Evolutionary conservation across 179 eudicot genomes (phyloP), one percentile per base, ranked within the genome.

Genomic region (Nepenthes alata): DNA sequence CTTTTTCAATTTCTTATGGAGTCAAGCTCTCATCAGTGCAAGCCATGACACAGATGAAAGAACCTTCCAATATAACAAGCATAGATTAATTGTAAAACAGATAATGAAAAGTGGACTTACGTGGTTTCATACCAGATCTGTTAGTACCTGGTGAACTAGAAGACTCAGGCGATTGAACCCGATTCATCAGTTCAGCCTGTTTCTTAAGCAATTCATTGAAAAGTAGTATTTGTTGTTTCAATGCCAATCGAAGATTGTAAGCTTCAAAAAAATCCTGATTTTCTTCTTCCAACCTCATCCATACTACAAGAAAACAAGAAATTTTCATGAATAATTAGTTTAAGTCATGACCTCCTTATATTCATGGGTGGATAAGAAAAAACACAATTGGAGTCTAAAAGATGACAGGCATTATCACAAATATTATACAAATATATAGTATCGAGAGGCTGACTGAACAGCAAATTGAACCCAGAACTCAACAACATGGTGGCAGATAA

Each of bases 281-380:
- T 73, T 94, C 89, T 70, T 80, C 84, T 82, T 90, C 95, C 69
- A 94, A 96, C 74, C 83, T 84, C 68, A 85, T 83, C 99, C 99
- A 94, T 25, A 90, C 99, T 94, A 83, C 63, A 67, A 62, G 49
- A 68, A n/a, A 51, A 57, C 16, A 74, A 45, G 50, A 73, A 38
- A 5, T 4, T 50, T 11, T 11, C 15, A 11, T 1, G 16, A 11
- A 50, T 11, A 52, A 52, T 25, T 25, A 52, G 55, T 2, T 1
- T 5, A 52, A 5, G 16, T 12, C 6, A 52, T 16, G 7, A 52
- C n/a, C 7, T n/a, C 5, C 11, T 6, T 52, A 52, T 2, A 2
- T 11, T 6, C 14, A 2, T 1, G 5, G 7, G 5, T 5, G 16
- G 6, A n/a, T 5, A 52, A 4, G 55, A n/a, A 12, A 2, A 11